Base-by-base conservation (phyloP, 2,329 filamentous ascomycete species). In the Penicillium freii region DNA sequence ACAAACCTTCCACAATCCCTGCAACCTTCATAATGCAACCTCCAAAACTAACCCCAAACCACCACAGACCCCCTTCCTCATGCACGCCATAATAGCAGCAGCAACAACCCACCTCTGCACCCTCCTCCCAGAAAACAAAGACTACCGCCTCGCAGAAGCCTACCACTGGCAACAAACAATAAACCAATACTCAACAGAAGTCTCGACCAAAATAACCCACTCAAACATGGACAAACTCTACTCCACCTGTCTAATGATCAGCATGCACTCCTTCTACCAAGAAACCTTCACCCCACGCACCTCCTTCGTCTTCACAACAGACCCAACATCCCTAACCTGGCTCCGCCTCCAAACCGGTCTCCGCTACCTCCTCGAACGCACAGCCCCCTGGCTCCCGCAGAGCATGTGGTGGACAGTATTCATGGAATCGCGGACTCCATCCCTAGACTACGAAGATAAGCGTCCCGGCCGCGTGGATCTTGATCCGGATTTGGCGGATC, bases 131-230 rank as follows among this genome's bases (percentile, higher is more conserved):
- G 62, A 68, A 15, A 67, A 66, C 21, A 66, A 53, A 44, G 58
- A 58, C 10, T 71, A 69, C 63, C 66, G 62, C 31, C 29, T 72
- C 6, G 62, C 66, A 33, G 71, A 71, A 62, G 65, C 70, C 4
- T 71, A 73, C 54, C 75, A 77, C 59, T 77, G 74, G 73, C 70
- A 73, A 51, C 67, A 67, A 29, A 69, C 74, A 11, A 69, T 77
- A 33, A 62, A 58, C 7, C 67, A 71, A 31, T 77, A 77, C 58
- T 66, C 70, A 17, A 51, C 59, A 5, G 75, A 74, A 47, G 58
- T 77, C 15, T 50, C 65, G 7, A 48, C 38, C 2, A 57, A 62
- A 8, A 60, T 72, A 23, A 64, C 63, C 4, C 53, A 58, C 6
- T 47, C 72, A 6, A 77, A 75, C 58, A 76, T 75, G 68, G 73